Conservation (phyloP, 169 alveolate species). For the Pseudocohnilembus persalinus region DNA sequence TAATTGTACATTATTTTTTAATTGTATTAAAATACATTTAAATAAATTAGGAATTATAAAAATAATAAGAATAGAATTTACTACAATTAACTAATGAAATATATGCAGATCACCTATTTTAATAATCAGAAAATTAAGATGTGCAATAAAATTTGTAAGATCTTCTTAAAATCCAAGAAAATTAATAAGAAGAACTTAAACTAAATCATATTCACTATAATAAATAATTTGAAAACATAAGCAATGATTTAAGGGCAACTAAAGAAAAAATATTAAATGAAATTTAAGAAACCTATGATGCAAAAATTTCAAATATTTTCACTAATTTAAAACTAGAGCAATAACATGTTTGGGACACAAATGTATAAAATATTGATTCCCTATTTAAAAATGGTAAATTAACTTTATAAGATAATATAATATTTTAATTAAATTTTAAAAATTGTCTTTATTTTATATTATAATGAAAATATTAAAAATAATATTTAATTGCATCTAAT, state of each 20-base stretch:
- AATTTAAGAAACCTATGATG: constrained; percentile 4
- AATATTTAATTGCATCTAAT: background rate
- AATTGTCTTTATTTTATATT: no score
- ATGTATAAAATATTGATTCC: constrained; percentile 2
- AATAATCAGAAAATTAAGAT: background rate
- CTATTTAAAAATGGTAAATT: constrained; percentile 3
- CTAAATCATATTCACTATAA: background rate
- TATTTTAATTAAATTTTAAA: background rate
- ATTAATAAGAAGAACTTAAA: constrained; percentile 1
- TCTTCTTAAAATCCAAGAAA: background rate
- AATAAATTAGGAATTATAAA: background rate
- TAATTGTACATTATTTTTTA: background rate
- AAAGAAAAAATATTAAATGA: constrained; percentile 5
- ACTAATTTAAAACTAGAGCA: background rate
- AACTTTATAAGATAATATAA: background rate
- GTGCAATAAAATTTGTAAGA: constrained; percentile 1
- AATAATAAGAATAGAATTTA: background rate
- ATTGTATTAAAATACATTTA: background rate
- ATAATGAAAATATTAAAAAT: no score
- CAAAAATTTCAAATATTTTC: constrained; percentile 5
- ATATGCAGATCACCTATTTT: background rate
- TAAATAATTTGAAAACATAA: background rate
- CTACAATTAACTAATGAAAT: background rate
- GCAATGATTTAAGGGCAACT: background rate
- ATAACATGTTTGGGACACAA: constrained; percentile 1